These are phyloP conservation scores for Salix caprea DNA, from an alignment of 345 rosid species.

Conservation along the genomic window DNA sequence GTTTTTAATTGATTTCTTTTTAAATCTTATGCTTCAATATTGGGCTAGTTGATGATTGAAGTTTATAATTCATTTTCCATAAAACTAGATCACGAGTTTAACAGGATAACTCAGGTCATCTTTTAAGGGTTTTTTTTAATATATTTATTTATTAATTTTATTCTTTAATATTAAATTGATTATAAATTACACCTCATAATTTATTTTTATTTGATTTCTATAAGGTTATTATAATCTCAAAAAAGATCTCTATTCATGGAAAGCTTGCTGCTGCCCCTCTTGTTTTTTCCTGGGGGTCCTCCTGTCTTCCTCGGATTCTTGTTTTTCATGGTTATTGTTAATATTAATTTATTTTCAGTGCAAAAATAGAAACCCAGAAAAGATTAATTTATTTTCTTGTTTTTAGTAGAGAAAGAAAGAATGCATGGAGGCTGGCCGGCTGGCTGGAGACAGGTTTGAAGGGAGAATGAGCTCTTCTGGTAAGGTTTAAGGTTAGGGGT, in stretches of 20 bases:
- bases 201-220: too few species aligned
- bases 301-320: slow-evolving; percentile 30
- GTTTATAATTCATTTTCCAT: too few species aligned
- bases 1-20: too few species aligned
- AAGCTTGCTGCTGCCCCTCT: slow-evolving; percentile 10
- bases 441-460: background rate
- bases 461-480: background rate
- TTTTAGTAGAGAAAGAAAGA: background rate
- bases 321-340: slow-evolving; percentile 24
- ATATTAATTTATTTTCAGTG: background rate
- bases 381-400: background rate
- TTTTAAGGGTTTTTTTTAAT: too few species aligned
- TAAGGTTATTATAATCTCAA: too few species aligned
- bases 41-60: too few species aligned
- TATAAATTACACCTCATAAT: too few species aligned
- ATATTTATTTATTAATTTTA: too few species aligned
- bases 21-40: too few species aligned
- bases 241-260: slow-evolving; percentile 31
- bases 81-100: too few species aligned
- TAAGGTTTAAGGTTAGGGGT: slow-evolving; percentile 16
- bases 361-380: background rate
- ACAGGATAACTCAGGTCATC: too few species aligned
- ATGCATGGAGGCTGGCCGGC: background rate
- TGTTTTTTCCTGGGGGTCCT: slow-evolving; percentile 17
- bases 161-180: too few species aligned